Evolutionary conservation across 305 asterid species (phyloP), one percentile per base, ranked within the genome.

Genomic region (Solanum hybrid): DNA sequence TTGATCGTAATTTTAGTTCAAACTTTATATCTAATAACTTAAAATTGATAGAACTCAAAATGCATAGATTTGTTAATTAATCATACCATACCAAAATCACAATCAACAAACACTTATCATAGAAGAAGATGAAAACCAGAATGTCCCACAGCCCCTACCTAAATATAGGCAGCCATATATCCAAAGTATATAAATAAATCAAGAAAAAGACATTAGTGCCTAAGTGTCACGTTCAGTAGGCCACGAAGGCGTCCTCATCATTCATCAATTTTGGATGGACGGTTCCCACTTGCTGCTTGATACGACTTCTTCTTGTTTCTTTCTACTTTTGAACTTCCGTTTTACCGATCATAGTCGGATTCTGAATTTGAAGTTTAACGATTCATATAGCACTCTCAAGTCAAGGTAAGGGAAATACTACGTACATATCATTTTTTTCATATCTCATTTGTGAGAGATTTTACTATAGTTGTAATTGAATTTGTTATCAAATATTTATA

Each of bases 241-340:
- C 71, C 75, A 15, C 22, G 7, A 6, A 79, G 85, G 56, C 5
- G 19, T 36, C 31, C 60, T 37, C 22, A 24, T 37, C 34, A 79
- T n/a, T 79, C 60, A 35, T 6, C 66, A 40, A 35, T 37, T 51
- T 78, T 88, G 56, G 89, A 88, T 45, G 89, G 89, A 88, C 89
- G 89, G 77, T 13, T 45, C 22, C 73, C 7, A 40, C 75, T n/a
- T 87, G 89, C 37, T 73, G 14, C 19, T 76, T 75, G 51, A 87
- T 73, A 38, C 75, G 32, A 87, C 56, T 76, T 87, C 26, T 76
- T 73, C 64, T 71, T 40, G 64, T 40, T 87, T 8, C 12, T 36
- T 87, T 71, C 22, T 87, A 38, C 29, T 40, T 27, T 8, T 37
- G 26, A 71, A 19, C 10, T 69, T 87, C 31, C 1, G 19, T 85